Base-by-base conservation (phyloP, 306 rosid species). In the Canavalia gladiata region DNA sequence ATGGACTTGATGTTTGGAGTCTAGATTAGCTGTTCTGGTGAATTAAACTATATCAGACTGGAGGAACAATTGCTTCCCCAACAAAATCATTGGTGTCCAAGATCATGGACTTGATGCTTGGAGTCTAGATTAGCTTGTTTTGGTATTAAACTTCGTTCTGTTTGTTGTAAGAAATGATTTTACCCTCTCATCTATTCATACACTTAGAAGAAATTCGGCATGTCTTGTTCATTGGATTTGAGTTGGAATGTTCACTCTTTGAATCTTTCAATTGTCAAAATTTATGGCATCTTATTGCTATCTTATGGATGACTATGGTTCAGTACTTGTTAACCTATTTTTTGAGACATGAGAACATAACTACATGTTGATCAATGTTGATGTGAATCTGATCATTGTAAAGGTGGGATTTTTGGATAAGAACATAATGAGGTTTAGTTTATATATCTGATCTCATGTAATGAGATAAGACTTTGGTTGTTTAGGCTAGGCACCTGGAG, bases 1-100 rank as follows among this genome's bases (percentile, higher is more conserved):
- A 87, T 96, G 92, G 99, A 96, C 82, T 89, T 93, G 88, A 93
- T 96, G 97, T 96, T 96, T 77, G 99, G 98, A 33, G 92, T 96
- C 71, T 95, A 93, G 90, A 62, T 64, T 31, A 78, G 83, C 62
- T 69, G 77, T 74, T 84, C 81, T 45, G 49, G 74, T 18, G 58
- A 73, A 76, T 54, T 79, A 75, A 72, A 51, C 58, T 64, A 5
- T 72, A 49, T 57, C 72, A 28, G 75, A 83, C 91, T 1, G 94
- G 92, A 59, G 98, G 94, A 49, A 74, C 99, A 13, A 92, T 96
- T 81, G 99, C 98, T 84, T 93, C 99, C 75, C 99, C 98, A 39
- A 83, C 98, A 49, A 96, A 96, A 83, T 96, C 98, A 9, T 12
- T 92, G 88, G 99, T 74, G 33, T 88, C 97, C 74, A 93, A 91